Evolutionary conservation across 352 stramenopile species (phyloP).

Genomic region (Phytophthora sojae): DNA sequence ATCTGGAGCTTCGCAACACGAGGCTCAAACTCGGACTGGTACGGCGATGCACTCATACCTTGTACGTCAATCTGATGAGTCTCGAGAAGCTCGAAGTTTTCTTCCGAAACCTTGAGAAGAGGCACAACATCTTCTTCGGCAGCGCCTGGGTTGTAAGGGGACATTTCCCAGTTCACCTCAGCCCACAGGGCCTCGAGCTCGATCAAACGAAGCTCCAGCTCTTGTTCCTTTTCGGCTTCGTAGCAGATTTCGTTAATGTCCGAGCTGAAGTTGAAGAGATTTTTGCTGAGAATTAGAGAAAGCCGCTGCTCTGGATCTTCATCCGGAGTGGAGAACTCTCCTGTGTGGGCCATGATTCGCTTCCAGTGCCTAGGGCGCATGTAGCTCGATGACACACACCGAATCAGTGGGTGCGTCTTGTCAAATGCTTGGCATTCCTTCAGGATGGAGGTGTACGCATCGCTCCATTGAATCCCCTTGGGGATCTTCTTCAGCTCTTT

Average conservation of each 20-base stretch:
- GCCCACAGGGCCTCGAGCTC: constrained; percentile 93
- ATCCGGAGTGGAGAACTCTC: constrained; percentile 93
- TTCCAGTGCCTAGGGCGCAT: constrained; percentile 96
- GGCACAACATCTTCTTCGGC: constrained; percentile 88
- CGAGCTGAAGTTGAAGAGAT: constrained; percentile 94
- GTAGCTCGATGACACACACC: constrained; percentile 78
- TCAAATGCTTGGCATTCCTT: constrained; percentile 85
- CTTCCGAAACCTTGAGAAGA: constrained; percentile 93
- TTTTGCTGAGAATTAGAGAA: constrained; percentile 91
- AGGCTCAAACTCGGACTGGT: constrained; percentile 95
- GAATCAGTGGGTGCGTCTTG: constrained; percentile 85
- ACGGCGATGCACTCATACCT: constrained; percentile 95
- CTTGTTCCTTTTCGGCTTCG: constrained; percentile 96
- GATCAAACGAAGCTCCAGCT: constrained; percentile 93
- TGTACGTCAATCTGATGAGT: constrained; percentile 97
- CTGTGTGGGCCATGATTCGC: constrained; percentile 90
- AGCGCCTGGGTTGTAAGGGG: constrained; percentile 85
- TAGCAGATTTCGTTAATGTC: constrained; percentile 98
- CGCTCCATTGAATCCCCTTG: constrained; percentile 94
- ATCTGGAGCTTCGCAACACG: constrained; percentile 91
- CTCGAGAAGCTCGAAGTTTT: constrained; percentile 97
- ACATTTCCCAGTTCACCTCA: constrained; percentile 95
- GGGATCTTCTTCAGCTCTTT: constrained; percentile 95
- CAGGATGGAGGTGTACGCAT: constrained; percentile 90
- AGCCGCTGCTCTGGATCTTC: constrained; percentile 93